A percentile compares a stretch with the other conserved stretches of the same genome.
These are phyloP conservation scores for Annulohypoxylon nitens DNA, from an alignment of 495 filamentous ascomycete species.

Conservation along the genomic window DNA sequence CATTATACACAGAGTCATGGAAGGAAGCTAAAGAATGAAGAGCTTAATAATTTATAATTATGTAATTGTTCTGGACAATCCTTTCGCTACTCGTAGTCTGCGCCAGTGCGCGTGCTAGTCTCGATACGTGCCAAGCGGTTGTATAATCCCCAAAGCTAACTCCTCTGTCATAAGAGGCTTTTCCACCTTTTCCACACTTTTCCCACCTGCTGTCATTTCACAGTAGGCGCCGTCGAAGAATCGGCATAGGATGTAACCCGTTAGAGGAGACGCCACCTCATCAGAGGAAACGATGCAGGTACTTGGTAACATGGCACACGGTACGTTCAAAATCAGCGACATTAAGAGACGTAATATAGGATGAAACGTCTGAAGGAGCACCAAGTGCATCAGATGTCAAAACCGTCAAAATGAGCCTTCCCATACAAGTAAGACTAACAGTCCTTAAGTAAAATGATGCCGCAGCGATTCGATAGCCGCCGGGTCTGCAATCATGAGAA, in stretches of 20 bases:
- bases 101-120: slow-evolving; percentile 9
- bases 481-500: slow-evolving; percentile 32
- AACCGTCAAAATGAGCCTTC: slow-evolving; percentile 29
- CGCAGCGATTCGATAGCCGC: slow-evolving; percentile 45
- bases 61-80: slow-evolving; percentile 4
- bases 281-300: slow-evolving; percentile 19
- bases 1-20: slow-evolving; percentile 32
- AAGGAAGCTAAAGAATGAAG: slow-evolving; percentile 8
- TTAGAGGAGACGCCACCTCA: slow-evolving; percentile 16
- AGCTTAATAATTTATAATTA: slow-evolving; percentile 11
- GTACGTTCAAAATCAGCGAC: slow-evolving; percentile 23
- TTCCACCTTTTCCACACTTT: slow-evolving; percentile 4
- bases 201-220: slow-evolving; percentile 23
- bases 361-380: slow-evolving; percentile 42
- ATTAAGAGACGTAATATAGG: slow-evolving; percentile 44
- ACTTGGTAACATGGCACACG: slow-evolving; percentile 14
- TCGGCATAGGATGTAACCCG: slow-evolving; percentile 15
- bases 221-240: slow-evolving; percentile 23
- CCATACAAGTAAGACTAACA: slow-evolving; percentile 18
- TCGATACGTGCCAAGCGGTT: not conserved
- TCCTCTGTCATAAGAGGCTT: slow-evolving; percentile 5
- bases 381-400: slow-evolving; percentile 42
- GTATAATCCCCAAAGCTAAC: slow-evolving; percentile 9
- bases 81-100: not conserved
- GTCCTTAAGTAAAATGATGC: slow-evolving; percentile 29